A percentile compares a stretch with the other conserved stretches of the same genome.
Evolutionary conservation across 2,329 filamentous ascomycete genomes (phyloP).

Genomic region (Neofusicoccum laricinum): DNA sequence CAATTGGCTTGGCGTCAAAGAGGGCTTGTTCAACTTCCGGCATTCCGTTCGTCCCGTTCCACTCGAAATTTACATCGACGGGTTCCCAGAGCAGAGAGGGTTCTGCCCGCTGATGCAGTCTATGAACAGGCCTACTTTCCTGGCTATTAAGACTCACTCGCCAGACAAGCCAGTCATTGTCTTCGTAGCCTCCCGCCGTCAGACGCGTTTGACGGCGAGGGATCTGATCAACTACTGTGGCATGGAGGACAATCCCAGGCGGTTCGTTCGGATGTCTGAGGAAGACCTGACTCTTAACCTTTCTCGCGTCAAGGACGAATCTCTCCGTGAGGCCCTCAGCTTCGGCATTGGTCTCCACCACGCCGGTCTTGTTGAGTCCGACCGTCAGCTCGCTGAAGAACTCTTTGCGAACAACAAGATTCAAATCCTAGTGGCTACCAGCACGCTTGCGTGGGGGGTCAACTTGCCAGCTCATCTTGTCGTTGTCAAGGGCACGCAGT

Average conservation of each 20-base stretch:
- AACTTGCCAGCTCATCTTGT: slow-evolving; percentile 96
- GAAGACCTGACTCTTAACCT: slow-evolving; percentile 88
- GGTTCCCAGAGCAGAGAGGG: slow-evolving; percentile 89
- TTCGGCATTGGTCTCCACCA: slow-evolving; percentile 98
- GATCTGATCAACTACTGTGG: slow-evolving; percentile 97
- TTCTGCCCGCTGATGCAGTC: slow-evolving; percentile 99
- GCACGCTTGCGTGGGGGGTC: slow-evolving; percentile 96
- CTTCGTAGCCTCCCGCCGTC: slow-evolving; percentile 91
- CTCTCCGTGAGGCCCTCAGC: slow-evolving; percentile 86
- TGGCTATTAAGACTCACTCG: slow-evolving; percentile 94
- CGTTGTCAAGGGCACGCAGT: slow-evolving; percentile 97
- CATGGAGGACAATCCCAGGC: slow-evolving; percentile 94
- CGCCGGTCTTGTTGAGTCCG: slow-evolving; percentile 91
- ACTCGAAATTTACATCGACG: slow-evolving; percentile 94
- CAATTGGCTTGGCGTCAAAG: slow-evolving; percentile 96
- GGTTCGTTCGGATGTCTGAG: slow-evolving; percentile 91
- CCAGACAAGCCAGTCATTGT: slow-evolving; percentile 97
- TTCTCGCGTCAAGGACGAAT: slow-evolving; percentile 87
- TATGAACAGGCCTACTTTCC: slow-evolving; percentile 96
- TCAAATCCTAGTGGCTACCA: slow-evolving; percentile 92
- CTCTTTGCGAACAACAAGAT: slow-evolving; percentile 98
- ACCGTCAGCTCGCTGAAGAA: slow-evolving; percentile 87
- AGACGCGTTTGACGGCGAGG: slow-evolving; percentile 91
- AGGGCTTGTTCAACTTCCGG: slow-evolving; percentile 92
- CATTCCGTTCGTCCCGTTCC: slow-evolving; percentile 96